Percentiles rank a stretch among this genome's conserved stretches.
Conservation (phyloP, 2,329 filamentous ascomycete genomes). For the Cephalotrichum gorgonifer region DNA sequence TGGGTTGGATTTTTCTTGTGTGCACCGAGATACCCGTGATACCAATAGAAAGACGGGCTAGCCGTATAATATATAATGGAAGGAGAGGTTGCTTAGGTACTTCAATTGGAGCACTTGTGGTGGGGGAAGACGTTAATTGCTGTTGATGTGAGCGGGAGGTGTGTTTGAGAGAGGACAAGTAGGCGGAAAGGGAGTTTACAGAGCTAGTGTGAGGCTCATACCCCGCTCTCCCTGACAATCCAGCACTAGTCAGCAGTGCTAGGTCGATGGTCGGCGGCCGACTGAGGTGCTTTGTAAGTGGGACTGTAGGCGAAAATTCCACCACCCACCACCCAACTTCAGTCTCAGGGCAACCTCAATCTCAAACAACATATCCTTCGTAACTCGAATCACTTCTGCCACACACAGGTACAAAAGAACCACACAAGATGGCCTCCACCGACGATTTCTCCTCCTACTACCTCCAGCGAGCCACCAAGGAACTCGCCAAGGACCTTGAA, state of each 20-base stretch:
- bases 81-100: not conserved
- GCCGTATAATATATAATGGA: not conserved
- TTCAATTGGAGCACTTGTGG: not conserved
- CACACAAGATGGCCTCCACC: slow-evolving; percentile 2
- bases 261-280: too few relatives aligned
- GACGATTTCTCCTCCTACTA: slow-evolving; percentile 54
- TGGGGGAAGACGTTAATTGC: too few relatives aligned
- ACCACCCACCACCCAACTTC: too few relatives aligned
- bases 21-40: not conserved
- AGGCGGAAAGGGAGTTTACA: too few relatives aligned
- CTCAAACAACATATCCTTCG: not conserved
- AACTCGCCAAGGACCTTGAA: slow-evolving; percentile 66
- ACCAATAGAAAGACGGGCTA: too few relatives aligned
- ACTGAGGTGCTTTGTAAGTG: too few relatives aligned
- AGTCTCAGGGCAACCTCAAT: not conserved
- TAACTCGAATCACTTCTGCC: not conserved
- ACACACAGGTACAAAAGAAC: not conserved
- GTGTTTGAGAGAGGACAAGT: too few relatives aligned
- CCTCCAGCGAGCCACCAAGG: slow-evolving; percentile 56
- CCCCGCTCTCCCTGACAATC: too few relatives aligned
- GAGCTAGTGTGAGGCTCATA: too few relatives aligned
- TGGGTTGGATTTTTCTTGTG: not conserved
- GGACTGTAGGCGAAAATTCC: too few relatives aligned
- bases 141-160: too few relatives aligned
- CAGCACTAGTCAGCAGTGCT: too few relatives aligned